A percentile compares a stretch with the other conserved stretches of the same genome.
phyloP scores from a whole-genome alignment of 441 rosid genomes.

The Metrosideros polymorpha region DNA sequence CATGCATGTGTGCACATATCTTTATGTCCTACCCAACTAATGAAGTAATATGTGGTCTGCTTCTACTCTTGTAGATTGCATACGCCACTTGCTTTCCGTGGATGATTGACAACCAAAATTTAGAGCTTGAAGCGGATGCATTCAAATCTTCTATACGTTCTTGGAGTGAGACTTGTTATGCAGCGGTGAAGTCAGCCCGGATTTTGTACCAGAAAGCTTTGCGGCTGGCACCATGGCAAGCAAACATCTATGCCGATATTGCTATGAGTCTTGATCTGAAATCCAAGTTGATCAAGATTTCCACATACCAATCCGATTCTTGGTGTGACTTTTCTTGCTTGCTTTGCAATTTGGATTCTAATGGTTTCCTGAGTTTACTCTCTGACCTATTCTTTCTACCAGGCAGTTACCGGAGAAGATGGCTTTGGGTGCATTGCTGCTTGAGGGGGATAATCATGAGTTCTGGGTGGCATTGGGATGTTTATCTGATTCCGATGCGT shows the following conservation, averaged over 20 bases:
- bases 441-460: constrained; percentile 73
- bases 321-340: constrained; percentile 42
- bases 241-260: constrained; percentile 68
- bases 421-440: constrained; percentile 76
- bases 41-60: constrained; percentile 7
- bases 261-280: constrained; percentile 67
- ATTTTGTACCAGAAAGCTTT: constrained; percentile 71
- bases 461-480: constrained; percentile 91
- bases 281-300: constrained; percentile 32
- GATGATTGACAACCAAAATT: constrained; percentile 20
- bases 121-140: constrained; percentile 23
- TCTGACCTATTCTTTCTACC: constrained; percentile 31
- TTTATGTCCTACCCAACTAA: not conserved
- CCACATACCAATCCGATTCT: constrained; percentile 18
- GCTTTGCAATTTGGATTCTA: constrained; percentile 6
- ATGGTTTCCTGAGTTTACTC: constrained; percentile 1
- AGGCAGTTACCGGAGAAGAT: constrained; percentile 91
- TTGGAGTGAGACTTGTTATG: constrained; percentile 60
- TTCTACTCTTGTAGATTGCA: constrained; percentile 45
- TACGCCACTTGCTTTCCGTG: constrained; percentile 77
- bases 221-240: constrained; percentile 88
- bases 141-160: constrained; percentile 46
- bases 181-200: constrained; percentile 60
- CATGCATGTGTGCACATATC: not conserved
- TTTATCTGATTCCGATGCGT: constrained; percentile 51